These are phyloP conservation scores for Arachnomyces sp. DNA, from an alignment of 2,329 filamentous ascomycete genomes.

Conservation along the genomic window DNA sequence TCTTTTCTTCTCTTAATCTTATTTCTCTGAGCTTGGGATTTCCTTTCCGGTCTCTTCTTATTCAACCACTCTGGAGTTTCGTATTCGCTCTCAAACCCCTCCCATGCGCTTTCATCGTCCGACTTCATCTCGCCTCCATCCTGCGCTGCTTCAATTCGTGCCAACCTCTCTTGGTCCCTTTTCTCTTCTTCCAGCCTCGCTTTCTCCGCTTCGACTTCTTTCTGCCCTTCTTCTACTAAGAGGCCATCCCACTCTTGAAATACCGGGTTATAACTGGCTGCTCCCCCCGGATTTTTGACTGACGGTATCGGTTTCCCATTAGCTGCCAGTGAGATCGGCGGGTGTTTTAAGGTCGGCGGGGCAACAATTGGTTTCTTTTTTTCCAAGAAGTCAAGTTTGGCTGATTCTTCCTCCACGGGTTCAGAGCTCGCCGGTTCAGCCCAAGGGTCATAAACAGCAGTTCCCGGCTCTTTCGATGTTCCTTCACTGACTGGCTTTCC, in stretches of 20 bases:
- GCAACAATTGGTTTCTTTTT: constrained; percentile 59
- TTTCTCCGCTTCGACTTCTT: constrained; percentile 71
- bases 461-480: constrained; percentile 41
- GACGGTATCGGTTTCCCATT: constrained; percentile 73
- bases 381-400: constrained; percentile 59
- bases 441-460: constrained; percentile 69
- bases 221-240: constrained; percentile 65
- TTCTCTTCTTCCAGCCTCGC: constrained; percentile 62
- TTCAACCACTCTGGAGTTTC: constrained; percentile 60
- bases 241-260: constrained; percentile 80
- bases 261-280: constrained; percentile 85
- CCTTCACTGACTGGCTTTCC: constrained; percentile 40
- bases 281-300: constrained; percentile 69
- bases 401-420: constrained; percentile 24
- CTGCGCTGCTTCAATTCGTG: constrained; percentile 64
- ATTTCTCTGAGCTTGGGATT: constrained; percentile 80
- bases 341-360: constrained; percentile 66
- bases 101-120: constrained; percentile 89
- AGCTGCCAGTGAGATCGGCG: constrained; percentile 74
- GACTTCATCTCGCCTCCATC: constrained; percentile 67
- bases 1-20: constrained; percentile 83
- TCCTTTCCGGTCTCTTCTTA: constrained; percentile 71
- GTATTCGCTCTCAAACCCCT: constrained; percentile 74
- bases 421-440: constrained; percentile 41
- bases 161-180: constrained; percentile 59